A percentile compares a stretch with the other conserved stretches of the same genome.
phyloP scores from a whole-genome alignment of 306 rosid genomes.

The Vachellia pachyceras region DNA sequence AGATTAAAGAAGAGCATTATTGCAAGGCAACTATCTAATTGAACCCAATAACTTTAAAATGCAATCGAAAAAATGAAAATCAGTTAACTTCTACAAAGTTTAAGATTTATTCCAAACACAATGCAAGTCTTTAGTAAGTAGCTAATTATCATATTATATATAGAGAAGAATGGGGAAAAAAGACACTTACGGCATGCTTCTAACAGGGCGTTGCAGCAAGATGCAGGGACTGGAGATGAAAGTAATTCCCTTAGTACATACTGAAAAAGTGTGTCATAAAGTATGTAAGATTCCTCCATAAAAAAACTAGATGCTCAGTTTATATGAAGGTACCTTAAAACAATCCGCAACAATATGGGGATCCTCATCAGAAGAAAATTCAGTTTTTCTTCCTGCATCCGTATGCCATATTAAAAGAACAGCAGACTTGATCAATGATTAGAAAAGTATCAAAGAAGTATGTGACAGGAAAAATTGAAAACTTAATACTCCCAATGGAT shows the following conservation, averaged over 20 bases:
- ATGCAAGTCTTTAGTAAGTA: not conserved
- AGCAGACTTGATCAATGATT: constrained; percentile 23
- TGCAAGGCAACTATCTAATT: not conserved
- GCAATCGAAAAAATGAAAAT: not conserved
- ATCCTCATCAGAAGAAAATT: constrained; percentile 72
- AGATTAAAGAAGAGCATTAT: not conserved
- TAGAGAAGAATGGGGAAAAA: not conserved
- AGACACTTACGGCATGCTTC: constrained; percentile 68
- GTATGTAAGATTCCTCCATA: constrained; percentile 17
- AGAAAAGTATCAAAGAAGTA: not conserved
- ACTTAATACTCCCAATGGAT: not conserved
- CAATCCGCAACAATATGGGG: constrained; percentile 75
- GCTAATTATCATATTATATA: not conserved
- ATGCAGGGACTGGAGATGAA: constrained; percentile 80
- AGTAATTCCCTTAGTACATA: constrained; percentile 72
- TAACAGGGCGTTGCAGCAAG: constrained; percentile 74
- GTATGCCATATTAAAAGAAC: constrained; percentile 31
- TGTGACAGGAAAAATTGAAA: constrained; percentile 12
- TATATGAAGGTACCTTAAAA: constrained; percentile 54
- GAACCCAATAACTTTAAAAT: not conserved
- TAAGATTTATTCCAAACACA: constrained; percentile 9
- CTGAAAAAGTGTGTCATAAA: constrained; percentile 42
- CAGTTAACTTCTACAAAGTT: not conserved
- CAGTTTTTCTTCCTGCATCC: constrained; percentile 68
- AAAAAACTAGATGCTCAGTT: constrained; percentile 3